A percentile compares a stretch with the other conserved stretches of the same genome.
These are phyloP conservation scores for Vitis hybrid DNA, from an alignment of 177 flowering plant species.

Conservation along the genomic window DNA sequence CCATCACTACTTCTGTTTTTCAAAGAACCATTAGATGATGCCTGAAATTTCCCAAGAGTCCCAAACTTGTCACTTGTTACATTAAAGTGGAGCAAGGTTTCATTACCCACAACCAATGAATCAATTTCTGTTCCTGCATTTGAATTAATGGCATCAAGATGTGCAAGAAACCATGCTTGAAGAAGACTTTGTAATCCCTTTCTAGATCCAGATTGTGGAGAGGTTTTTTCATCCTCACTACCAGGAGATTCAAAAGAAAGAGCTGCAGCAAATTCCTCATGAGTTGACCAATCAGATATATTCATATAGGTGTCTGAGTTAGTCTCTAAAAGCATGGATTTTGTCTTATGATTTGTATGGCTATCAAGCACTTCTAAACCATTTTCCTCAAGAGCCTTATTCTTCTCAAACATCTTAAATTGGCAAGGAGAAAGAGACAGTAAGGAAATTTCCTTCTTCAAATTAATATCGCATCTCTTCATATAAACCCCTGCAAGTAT, in stretches of 20 bases:
- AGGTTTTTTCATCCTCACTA: slow-evolving; percentile 29
- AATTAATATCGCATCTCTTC: slow-evolving; percentile 32
- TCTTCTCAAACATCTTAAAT: slow-evolving; percentile 45
- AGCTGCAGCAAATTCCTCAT: slow-evolving; percentile 47
- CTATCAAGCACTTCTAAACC: slow-evolving; percentile 31
- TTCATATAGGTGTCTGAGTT: slow-evolving; percentile 29
- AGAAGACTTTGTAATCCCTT: slow-evolving; percentile 50
- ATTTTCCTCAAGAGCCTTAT: slow-evolving; percentile 34
- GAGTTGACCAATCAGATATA: slow-evolving; percentile 50
- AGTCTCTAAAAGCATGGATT: slow-evolving; percentile 16
- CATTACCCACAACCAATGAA: slow-evolving; percentile 62
- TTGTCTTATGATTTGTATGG: slow-evolving; percentile 24
- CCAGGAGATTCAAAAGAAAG: slow-evolving; percentile 30
- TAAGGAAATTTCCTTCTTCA: slow-evolving; percentile 44
- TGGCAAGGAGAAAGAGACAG: slow-evolving; percentile 74
- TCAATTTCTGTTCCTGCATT: slow-evolving; percentile 36
- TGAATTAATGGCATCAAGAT: slow-evolving; percentile 50
- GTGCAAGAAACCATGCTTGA: slow-evolving; percentile 66
- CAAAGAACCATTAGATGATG: slow-evolving; percentile 18
- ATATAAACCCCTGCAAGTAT: slow-evolving; percentile 77
- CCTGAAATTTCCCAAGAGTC: slow-evolving; percentile 19
- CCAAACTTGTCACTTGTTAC: slow-evolving; percentile 34
- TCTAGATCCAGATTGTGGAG: slow-evolving; percentile 16
- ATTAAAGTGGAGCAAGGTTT: slow-evolving; percentile 68
- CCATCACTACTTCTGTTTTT: slow-evolving; percentile 22